Percentiles rank a stretch among this genome's conserved stretches.
These are phyloP conservation scores for Petunia axillaris DNA, from an alignment of 257 asterid genomes.

Conservation along the genomic window DNA sequence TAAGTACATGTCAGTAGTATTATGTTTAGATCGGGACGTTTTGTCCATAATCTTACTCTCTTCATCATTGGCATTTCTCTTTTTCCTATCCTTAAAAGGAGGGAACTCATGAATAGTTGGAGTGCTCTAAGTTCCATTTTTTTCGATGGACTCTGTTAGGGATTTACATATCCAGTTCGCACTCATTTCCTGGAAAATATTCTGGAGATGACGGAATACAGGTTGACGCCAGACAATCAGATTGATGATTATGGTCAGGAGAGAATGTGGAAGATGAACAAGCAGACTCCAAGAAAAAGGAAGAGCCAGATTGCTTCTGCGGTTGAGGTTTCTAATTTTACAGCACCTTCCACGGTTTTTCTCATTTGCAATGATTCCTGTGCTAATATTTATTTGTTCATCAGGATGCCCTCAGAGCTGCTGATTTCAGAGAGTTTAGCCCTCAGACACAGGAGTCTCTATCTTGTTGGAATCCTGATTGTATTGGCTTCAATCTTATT, in stretches of 20 bases:
- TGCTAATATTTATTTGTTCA: conserved; percentile 39
- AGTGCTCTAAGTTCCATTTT: neutral
- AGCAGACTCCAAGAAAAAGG: conserved; percentile 83
- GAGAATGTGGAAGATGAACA: conserved; percentile 84
- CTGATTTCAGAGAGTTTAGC: conserved; percentile 63
- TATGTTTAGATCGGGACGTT: neutral
- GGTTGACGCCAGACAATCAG: conserved; percentile 80
- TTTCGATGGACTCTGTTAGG: conserved; percentile 32
- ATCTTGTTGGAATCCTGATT: conserved; percentile 94
- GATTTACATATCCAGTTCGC: conserved; percentile 77
- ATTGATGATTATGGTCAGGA: conserved; percentile 89
- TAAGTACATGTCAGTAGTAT: neutral
- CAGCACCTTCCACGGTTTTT: conserved; percentile 23
- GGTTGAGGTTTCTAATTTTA: conserved; percentile 65
- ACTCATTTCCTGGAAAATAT: conserved; percentile 82
- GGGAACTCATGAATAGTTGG: neutral
- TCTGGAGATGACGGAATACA: conserved; percentile 85
- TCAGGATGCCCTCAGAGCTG: conserved; percentile 73
- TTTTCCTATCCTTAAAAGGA: neutral
- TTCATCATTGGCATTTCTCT: neutral
- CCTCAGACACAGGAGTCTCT: conserved; percentile 79
- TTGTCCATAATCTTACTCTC: neutral
- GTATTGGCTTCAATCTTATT: conserved; percentile 78
- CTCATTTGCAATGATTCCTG: conserved; percentile 26
- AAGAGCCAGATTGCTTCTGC: conserved; percentile 89